Evolutionary conservation across 306 rosid species (phyloP), one percentile per base, ranked within the genome.

Genomic region (Lupinus albus): DNA sequence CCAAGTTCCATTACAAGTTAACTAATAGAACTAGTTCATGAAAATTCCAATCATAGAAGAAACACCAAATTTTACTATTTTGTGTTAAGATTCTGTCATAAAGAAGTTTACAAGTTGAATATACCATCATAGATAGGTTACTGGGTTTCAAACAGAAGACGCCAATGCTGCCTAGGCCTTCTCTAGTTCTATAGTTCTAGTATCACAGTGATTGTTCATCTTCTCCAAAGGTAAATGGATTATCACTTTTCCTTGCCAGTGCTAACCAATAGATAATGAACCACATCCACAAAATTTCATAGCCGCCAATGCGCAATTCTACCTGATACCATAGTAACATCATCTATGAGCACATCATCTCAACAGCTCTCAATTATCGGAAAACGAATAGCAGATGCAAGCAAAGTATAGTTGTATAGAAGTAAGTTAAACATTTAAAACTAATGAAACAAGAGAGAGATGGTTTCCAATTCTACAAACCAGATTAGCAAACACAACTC

Each of bases 321-420:
- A 83, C 82, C 86, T 81, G 81, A 77, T 53, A 64, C 12, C 56
- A 76, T n/a, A 46, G 20, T 70, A 73, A 38, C 56, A 80, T 67
- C 41, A 6, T 36, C 41, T 25, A 67, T 73, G 4, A 73, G 68
- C 8, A 64, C 15, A 8, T 48, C 21, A 28, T 47, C 8, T 69
- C 6, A 42, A 55, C n/a, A n/a, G n/a, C n/a, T n/a, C n/a, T n/a
- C n/a, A n/a, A n/a, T n/a, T n/a, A n/a, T n/a, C n/a, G n/a, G n/a
- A n/a, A n/a, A n/a, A n/a, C n/a, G n/a, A n/a, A n/a, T n/a, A n/a
- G n/a, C n/a, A n/a, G n/a, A n/a, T n/a, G n/a, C n/a, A n/a, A n/a
- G n/a, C n/a, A n/a, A 46, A 69, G 5, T 28, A 55, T 20, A 61
- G 21, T 18, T 49, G 49, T 5, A 36, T 8, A 35, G 39, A n/a